Evolutionary conservation across 495 filamentous ascomycete genomes (phyloP).

Genomic region (Trichoderma parareesei): DNA sequence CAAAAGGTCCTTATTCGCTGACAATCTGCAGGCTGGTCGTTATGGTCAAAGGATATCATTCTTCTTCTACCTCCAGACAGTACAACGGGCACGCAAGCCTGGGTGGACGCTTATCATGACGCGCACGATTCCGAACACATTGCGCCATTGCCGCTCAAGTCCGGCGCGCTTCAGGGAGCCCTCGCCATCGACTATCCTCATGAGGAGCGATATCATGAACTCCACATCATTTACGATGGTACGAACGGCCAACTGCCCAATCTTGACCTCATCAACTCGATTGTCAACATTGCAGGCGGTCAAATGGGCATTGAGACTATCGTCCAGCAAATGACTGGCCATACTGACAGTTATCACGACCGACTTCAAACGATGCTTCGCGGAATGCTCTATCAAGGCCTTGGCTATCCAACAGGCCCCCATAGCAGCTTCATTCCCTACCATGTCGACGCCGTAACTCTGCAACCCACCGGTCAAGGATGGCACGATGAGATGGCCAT

Average conservation of each 20-base stretch:
- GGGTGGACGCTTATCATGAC: constrained; percentile 96
- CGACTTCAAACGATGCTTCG: constrained; percentile 84
- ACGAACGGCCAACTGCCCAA: constrained; percentile 95
- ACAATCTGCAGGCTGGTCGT: constrained; percentile 63
- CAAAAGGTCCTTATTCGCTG: neutral
- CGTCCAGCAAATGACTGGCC: constrained; percentile 80
- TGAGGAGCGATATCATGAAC: constrained; percentile 68
- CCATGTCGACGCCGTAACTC: constrained; percentile 91
- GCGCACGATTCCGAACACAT: constrained; percentile 61
- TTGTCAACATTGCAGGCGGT: constrained; percentile 75
- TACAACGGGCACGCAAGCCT: constrained; percentile 84
- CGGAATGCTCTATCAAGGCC: constrained; percentile 85
- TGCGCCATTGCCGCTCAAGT: constrained; percentile 78
- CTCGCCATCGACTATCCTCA: constrained; percentile 90
- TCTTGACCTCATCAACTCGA: constrained; percentile 89
- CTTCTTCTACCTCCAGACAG: constrained; percentile 85
- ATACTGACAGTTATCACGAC: constrained; percentile 72
- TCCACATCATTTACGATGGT: constrained; percentile 92
- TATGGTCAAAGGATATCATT: constrained; percentile 99
- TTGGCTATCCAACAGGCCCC: constrained; percentile 83
- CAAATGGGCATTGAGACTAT: constrained; percentile 84
- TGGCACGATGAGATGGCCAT: constrained; percentile 97
- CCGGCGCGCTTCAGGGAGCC: constrained; percentile 85
- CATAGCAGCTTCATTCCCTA: constrained; percentile 97
- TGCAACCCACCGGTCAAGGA: constrained; percentile 81